These are phyloP conservation scores for Piper longum DNA, from an alignment of 164 flowering plant genomes.

Conservation along the genomic window DNA sequence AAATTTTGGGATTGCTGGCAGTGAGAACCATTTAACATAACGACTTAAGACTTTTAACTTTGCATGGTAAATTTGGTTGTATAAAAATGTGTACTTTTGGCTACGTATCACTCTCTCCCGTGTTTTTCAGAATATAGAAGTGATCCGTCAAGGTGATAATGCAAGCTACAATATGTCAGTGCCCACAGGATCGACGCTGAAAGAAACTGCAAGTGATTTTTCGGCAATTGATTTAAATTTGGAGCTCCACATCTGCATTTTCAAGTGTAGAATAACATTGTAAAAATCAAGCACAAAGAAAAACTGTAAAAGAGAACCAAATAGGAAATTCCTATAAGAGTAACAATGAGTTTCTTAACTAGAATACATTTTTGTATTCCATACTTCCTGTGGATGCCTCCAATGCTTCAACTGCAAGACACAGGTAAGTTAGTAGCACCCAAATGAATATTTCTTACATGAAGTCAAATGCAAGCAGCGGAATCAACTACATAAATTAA, in stretches of 20 bases:
- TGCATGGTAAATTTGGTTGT: too few species aligned
- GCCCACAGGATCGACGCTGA: slow-evolving; percentile 67
- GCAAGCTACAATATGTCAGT: slow-evolving; percentile 55
- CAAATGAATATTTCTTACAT: too few species aligned
- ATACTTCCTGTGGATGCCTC: slow-evolving; percentile 41
- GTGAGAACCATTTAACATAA: background rate
- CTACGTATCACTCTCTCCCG: background rate
- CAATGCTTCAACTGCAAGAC: slow-evolving; percentile 58
- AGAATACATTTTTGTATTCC: slow-evolving; percentile 55
- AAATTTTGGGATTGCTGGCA: background rate
- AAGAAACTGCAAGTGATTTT: slow-evolving; percentile 39
- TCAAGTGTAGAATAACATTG: background rate
- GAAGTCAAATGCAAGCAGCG: too few species aligned
- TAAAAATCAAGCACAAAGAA: background rate
- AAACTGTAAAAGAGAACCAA: background rate
- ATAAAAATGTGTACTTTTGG: background rate
- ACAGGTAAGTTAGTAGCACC: background rate
- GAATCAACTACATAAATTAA: too few species aligned
- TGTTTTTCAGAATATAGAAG: background rate
- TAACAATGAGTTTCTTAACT: background rate
- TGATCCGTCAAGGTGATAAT: slow-evolving; percentile 3
- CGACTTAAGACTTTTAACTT: background rate
- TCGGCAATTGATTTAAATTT: slow-evolving; percentile 37
- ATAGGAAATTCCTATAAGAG: background rate
- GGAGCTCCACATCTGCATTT: slow-evolving; percentile 54